Evolutionary conservation across 2,329 filamentous ascomycete genomes (phyloP).

Genomic region (Mycocentrospora acerina): DNA sequence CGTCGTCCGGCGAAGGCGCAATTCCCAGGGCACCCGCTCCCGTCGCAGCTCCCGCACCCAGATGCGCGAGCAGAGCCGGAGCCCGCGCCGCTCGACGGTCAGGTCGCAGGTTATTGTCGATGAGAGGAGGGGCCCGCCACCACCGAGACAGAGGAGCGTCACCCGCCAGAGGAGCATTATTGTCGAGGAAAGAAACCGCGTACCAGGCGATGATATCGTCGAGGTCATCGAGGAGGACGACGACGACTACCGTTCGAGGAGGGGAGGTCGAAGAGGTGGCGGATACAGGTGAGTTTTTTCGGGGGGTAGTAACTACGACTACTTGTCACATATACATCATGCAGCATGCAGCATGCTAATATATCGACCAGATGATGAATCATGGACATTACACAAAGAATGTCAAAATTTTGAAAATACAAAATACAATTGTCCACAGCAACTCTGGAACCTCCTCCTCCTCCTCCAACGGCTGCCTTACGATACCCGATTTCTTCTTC

Average conservation of each 20-base stretch:
- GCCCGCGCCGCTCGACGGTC: constrained; percentile 32
- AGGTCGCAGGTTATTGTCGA: constrained; percentile 43
- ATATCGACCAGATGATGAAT: constrained; percentile 10
- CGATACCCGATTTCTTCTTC: not conserved
- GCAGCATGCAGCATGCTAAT: constrained; percentile 4
- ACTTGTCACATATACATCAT: constrained; percentile 1
- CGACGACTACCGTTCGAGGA: constrained; percentile 43
- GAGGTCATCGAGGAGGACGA: constrained; percentile 60
- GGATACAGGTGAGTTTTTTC: constrained; percentile 53
- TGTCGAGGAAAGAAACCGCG: constrained; percentile 47
- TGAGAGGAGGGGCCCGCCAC: constrained; percentile 33
- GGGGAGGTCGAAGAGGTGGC: constrained; percentile 44
- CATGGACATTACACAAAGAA: too few relatives aligned
- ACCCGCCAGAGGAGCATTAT: constrained; percentile 34
- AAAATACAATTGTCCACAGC: too few relatives aligned
- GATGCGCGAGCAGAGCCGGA: constrained; percentile 42
- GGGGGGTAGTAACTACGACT: not conserved
- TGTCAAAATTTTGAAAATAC: too few relatives aligned
- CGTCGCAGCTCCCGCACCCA: constrained; percentile 32
- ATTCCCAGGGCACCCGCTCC: constrained; percentile 35
- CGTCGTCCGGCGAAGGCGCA: constrained; percentile 46
- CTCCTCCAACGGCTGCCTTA: not conserved
- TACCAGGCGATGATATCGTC: constrained; percentile 56
- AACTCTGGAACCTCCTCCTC: not conserved
- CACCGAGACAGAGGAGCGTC: constrained; percentile 19